Conservation (phyloP, 805 yeast species). For the Suhomyces vadensis region DNA sequence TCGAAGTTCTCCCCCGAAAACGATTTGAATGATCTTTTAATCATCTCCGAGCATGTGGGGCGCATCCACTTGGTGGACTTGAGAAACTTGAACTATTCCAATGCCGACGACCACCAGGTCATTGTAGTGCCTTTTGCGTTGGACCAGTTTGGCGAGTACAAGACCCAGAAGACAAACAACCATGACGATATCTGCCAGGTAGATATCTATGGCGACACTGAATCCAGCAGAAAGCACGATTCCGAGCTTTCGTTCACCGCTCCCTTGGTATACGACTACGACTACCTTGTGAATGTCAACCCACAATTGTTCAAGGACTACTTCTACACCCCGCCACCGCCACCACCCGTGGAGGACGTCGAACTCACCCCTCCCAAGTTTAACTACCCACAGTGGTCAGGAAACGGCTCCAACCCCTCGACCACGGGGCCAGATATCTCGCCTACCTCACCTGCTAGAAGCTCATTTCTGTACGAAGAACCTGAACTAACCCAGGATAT, state of each 20-base stretch:
- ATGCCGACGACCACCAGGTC: slow-evolving; percentile 66
- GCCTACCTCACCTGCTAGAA: slow-evolving; percentile 18
- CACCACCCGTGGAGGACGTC: slow-evolving; percentile 6
- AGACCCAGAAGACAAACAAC: not conserved
- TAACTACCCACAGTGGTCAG: slow-evolving; percentile 24
- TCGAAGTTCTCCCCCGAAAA: slow-evolving; percentile 46
- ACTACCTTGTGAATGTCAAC: slow-evolving; percentile 35
- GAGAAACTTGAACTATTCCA: slow-evolving; percentile 48
- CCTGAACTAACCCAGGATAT: slow-evolving; percentile 8
- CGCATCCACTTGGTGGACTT: slow-evolving; percentile 84
- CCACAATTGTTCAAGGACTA: slow-evolving; percentile 41
- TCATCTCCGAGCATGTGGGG: slow-evolving; percentile 82
- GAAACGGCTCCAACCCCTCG: not conserved
- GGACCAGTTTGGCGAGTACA: slow-evolving; percentile 38
- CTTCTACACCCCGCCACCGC: slow-evolving; percentile 32
- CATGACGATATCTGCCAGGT: slow-evolving; percentile 1
- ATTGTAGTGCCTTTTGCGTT: slow-evolving; percentile 60
- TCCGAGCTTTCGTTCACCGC: slow-evolving; percentile 12
- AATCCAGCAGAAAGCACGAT: not conserved
- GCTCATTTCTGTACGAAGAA: slow-evolving; percentile 8
- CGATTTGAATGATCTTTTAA: slow-evolving; percentile 73
- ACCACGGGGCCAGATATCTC: slow-evolving; percentile 8
- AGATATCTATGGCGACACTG: slow-evolving; percentile 1
- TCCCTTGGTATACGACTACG: slow-evolving; percentile 46
- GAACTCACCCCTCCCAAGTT: slow-evolving; percentile 20